These are phyloP conservation scores for Pythium volutum DNA, from an alignment of 352 stramenopile genomes.

Conservation along the genomic window DNA sequence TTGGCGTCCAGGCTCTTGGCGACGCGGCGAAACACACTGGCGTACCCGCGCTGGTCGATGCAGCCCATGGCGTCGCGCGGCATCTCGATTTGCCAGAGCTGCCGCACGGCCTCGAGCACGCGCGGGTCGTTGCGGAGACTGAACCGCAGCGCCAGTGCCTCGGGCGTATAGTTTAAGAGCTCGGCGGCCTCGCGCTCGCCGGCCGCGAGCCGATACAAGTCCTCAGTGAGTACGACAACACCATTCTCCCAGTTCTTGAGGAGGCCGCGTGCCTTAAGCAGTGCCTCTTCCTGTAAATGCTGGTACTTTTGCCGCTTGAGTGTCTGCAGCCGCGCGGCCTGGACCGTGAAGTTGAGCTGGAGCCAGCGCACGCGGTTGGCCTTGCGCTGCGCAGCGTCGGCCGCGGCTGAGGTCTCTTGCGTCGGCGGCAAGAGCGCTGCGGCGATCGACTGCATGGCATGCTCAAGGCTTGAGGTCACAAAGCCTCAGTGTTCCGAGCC, in stretches of 20 bases:
- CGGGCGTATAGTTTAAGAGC: conserved; percentile 66
- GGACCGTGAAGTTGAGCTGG: conserved; percentile 75
- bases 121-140: conserved; percentile 55
- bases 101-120: conserved; percentile 42
- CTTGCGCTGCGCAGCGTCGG: conserved; percentile 6
- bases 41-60: conserved; percentile 55
- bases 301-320: conserved; percentile 75
- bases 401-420: not conserved
- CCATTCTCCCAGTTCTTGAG: conserved; percentile 69
- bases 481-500: no score
- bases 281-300: conserved; percentile 61
- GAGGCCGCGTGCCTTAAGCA: conserved; percentile 53
- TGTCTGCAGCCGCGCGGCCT: conserved; percentile 51
- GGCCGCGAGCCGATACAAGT: conserved; percentile 49
- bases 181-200: conserved; percentile 46
- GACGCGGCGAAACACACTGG: conserved; percentile 53
- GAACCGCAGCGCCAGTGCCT: conserved; percentile 60
- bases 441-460: conserved; percentile 19
- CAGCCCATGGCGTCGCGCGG: conserved; percentile 52
- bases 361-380: conserved; percentile 48
- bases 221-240: conserved; percentile 52
- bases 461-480: not conserved
- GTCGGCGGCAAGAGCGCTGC: conserved; percentile 8
- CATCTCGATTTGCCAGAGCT: conserved; percentile 61
- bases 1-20: conserved; percentile 51